phyloP scores from a whole-genome alignment of 2,329 filamentous ascomycete genomes.

The Stenocarpella maydis region DNA sequence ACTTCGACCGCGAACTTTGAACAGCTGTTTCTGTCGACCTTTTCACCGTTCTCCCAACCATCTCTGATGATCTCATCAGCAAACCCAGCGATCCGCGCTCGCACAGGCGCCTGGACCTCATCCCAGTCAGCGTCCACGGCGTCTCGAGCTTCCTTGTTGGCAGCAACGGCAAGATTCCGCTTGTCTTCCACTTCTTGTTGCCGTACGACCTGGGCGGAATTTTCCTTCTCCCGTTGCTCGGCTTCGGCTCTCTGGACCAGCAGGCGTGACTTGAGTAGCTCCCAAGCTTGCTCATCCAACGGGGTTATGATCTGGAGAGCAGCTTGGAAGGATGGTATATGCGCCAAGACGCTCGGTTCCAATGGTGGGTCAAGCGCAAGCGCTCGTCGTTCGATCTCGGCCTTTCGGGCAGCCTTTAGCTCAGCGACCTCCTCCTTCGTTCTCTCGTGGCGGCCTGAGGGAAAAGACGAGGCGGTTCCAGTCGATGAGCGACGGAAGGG shows the following conservation, averaged over 20 bases:
- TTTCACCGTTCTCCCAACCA: conserved; percentile 70
- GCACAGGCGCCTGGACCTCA: conserved; percentile 71
- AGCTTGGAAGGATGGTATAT: conserved; percentile 78
- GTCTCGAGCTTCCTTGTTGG: conserved; percentile 61
- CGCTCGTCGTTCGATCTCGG: conserved; percentile 77
- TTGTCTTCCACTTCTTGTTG: conserved; percentile 35
- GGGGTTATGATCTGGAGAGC: conserved; percentile 74
- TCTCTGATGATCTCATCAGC: conserved; percentile 75
- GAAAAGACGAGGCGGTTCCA: conserved; percentile 21
- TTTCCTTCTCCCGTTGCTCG: conserved; percentile 63
- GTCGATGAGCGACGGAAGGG: conserved; percentile 35
- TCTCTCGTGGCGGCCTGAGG: conserved; percentile 51
- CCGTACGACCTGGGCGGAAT: conserved; percentile 39
- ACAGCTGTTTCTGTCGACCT: conserved; percentile 69
- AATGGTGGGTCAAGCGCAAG: conserved; percentile 72
- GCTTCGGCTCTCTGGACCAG: conserved; percentile 71
- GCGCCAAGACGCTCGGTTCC: conserved; percentile 65
- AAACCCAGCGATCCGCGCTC: conserved; percentile 69
- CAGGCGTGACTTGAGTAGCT: conserved; percentile 71
- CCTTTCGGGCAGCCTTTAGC: conserved; percentile 68
- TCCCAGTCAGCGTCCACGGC: conserved; percentile 75
- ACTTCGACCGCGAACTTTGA: conserved; percentile 77
- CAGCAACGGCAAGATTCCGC: conserved; percentile 37
- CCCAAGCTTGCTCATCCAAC: conserved; percentile 75
- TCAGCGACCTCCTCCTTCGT: conserved; percentile 70